Conservation (phyloP, 2,329 filamentous ascomycete genomes). For the Aspergillus aculeatus region DNA sequence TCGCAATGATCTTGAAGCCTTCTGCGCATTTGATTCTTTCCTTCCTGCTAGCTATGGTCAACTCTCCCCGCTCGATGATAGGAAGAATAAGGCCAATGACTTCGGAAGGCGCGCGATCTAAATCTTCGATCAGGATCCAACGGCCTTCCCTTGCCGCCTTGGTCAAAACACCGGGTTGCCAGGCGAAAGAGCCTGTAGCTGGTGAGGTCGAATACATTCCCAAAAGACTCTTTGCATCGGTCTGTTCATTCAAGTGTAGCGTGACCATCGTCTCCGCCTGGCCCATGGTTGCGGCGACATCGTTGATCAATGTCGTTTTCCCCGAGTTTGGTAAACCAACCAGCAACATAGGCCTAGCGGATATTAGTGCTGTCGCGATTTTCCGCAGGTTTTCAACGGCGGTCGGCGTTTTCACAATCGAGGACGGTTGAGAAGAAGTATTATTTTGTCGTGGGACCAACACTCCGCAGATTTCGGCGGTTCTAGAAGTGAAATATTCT, state of each 20-base stretch:
- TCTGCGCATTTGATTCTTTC: conserved; percentile 79
- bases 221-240: conserved; percentile 92
- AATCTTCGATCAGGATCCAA: conserved; percentile 96
- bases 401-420: conserved; percentile 69
- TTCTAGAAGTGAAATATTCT: conserved; percentile 55
- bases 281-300: conserved; percentile 76
- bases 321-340: conserved; percentile 82
- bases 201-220: conserved; percentile 90
- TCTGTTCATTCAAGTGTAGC: conserved; percentile 95
- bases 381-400: conserved; percentile 68
- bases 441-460: conserved; percentile 62
- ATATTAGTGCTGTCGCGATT: conserved; percentile 67
- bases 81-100: conserved; percentile 91
- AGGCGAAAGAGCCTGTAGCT: conserved; percentile 84
- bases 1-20: conserved; percentile 89
- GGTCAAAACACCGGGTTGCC: conserved; percentile 88
- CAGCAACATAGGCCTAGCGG: conserved; percentile 71
- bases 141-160: conserved; percentile 90
- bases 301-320: conserved; percentile 82
- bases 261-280: conserved; percentile 84
- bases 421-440: conserved; percentile 49
- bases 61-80: conserved; percentile 85
- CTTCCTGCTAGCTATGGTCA: conserved; percentile 84
- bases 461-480: conserved; percentile 64
- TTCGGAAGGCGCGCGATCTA: conserved; percentile 91